Percentiles rank a stretch among this genome's conserved stretches.
phyloP scores from a whole-genome alignment of 1,284 basidiomycete species.

The Ceratobasidium sp. region DNA sequence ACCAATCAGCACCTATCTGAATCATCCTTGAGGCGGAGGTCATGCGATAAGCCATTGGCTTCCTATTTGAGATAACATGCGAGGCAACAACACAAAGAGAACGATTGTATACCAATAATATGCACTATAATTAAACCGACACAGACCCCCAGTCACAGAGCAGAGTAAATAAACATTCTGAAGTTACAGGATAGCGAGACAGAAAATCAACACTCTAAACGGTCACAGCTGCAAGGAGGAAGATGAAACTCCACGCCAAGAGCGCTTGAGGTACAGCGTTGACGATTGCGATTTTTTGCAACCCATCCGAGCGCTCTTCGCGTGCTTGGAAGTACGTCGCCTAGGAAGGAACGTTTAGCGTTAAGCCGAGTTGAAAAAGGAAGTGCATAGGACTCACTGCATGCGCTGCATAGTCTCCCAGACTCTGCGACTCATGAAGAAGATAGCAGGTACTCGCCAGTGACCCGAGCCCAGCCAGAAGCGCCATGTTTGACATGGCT shows the following conservation, averaged over 20 bases:
- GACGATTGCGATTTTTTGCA: slow-evolving; percentile 31
- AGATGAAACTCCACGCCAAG: slow-evolving; percentile 28
- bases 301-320: slow-evolving; percentile 19
- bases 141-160: too few relatives aligned
- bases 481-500: not conserved
- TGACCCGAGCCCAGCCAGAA: slow-evolving; percentile 13
- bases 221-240: slow-evolving; percentile 12
- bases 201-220: not conserved
- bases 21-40: too few relatives aligned
- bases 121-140: too few relatives aligned
- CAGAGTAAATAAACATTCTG: too few relatives aligned
- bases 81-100: too few relatives aligned
- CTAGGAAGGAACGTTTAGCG: not conserved
- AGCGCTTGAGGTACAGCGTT: slow-evolving; percentile 32
- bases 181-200: too few relatives aligned
- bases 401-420: slow-evolving; percentile 24
- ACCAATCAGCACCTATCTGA: too few relatives aligned
- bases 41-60: too few relatives aligned
- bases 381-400: slow-evolving; percentile 14
- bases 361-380: not conserved
- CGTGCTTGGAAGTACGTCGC: slow-evolving; percentile 21
- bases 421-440: slow-evolving; percentile 32
- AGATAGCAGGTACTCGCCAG: slow-evolving; percentile 17
- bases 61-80: too few relatives aligned
- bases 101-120: too few relatives aligned